phyloP scores from a whole-genome alignment of 257 asterid species.

The Fraxinus pennsylvanica region DNA sequence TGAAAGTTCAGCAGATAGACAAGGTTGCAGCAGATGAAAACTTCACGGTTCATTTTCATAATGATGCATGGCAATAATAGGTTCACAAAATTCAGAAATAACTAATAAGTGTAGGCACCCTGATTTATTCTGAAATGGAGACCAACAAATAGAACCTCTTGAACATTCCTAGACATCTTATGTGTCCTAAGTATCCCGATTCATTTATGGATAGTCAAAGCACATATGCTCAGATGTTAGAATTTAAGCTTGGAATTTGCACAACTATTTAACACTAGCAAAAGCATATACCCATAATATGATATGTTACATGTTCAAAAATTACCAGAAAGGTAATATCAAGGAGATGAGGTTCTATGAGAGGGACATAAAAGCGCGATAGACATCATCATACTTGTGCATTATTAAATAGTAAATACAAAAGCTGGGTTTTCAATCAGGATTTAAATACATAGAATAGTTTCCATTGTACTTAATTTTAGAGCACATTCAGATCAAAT shows the following conservation, averaged over 20 bases:
- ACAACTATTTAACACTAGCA: background rate
- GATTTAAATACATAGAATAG: too few species aligned
- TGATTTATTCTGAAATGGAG: background rate
- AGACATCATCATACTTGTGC: background rate
- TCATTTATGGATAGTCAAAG: background rate
- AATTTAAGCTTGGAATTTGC: background rate
- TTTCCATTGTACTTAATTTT: background rate
- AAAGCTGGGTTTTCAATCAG: too few species aligned
- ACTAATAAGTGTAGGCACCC: conserved; percentile 11
- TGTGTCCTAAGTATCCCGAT: background rate
- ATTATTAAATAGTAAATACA: background rate
- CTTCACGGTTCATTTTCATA: conserved; percentile 1
- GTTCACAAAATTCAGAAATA: conserved; percentile 4
- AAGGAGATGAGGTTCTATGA: background rate
- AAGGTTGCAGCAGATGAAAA: conserved; percentile 25
- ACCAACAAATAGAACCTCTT: conserved; percentile 1
- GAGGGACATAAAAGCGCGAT: background rate
- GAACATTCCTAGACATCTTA: background rate
- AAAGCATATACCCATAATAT: background rate
- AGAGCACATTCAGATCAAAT: background rate
- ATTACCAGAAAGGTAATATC: background rate
- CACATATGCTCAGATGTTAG: background rate
- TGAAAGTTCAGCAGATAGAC: conserved; percentile 42
- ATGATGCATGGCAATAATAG: conserved; percentile 6
- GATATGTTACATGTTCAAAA: background rate